phyloP scores from a whole-genome alignment of 1,284 basidiomycete genomes.

The Ustilago curta region DNA sequence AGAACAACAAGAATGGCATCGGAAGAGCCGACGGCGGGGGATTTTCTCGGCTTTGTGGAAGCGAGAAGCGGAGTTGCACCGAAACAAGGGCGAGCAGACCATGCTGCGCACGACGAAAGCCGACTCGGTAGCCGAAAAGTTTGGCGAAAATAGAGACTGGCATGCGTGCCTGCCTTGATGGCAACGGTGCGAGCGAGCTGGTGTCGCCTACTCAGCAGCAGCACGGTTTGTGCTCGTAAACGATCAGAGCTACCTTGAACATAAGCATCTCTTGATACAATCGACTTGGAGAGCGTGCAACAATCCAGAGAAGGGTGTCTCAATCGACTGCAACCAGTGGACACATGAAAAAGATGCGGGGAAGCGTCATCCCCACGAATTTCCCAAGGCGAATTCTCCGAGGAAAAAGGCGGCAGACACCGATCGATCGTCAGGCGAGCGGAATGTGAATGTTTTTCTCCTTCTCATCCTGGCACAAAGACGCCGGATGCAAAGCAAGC shows the following conservation, averaged over 20 bases:
- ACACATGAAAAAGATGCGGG: not conserved
- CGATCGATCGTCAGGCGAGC: not conserved
- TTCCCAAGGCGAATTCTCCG: not conserved
- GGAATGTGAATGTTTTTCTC: not conserved
- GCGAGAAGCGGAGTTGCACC: conserved; percentile 15
- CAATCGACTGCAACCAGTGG: too few species aligned
- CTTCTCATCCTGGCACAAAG: not conserved
- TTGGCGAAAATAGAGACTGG: too few species aligned
- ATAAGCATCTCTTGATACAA: too few species aligned
- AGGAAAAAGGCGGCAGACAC: too few species aligned
- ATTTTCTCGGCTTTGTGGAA: not conserved
- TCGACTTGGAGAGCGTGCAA: too few species aligned
- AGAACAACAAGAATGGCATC: not conserved
- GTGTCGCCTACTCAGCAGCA: too few species aligned
- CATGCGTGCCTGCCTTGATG: too few species aligned
- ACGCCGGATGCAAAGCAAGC: not conserved
- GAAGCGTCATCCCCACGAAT: conserved; percentile 2
- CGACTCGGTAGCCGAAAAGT: not conserved
- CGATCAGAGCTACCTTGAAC: too few species aligned
- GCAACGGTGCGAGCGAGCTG: too few species aligned
- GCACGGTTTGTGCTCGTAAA: too few species aligned
- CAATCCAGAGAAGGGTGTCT: too few species aligned
- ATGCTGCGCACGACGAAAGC: not conserved
- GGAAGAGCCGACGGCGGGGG: not conserved
- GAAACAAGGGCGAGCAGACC: conserved; percentile 7